A percentile compares a stretch with the other conserved stretches of the same genome.
phyloP scores from a whole-genome alignment of 2,329 filamentous ascomycete genomes.

The Cryphonectria japonica region DNA sequence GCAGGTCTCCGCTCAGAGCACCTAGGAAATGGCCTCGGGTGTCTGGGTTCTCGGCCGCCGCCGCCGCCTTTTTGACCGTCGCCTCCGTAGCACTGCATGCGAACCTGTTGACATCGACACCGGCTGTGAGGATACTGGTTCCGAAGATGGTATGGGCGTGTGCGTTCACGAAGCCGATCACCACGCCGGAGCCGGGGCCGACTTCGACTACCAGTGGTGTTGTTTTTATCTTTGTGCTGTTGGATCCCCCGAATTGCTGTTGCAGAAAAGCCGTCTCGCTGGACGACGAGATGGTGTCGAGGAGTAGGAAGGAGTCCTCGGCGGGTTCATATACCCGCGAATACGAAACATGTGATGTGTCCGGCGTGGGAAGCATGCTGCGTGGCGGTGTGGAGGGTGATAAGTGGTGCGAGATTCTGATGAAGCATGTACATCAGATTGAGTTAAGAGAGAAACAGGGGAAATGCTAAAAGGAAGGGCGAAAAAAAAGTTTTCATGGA shows the following conservation, averaged over 20 bases:
- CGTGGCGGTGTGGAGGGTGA: background rate
- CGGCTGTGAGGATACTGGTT: slow-evolving; percentile 70
- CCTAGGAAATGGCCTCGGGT: slow-evolving; percentile 62
- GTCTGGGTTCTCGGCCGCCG: slow-evolving; percentile 35
- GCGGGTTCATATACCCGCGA: slow-evolving; percentile 91
- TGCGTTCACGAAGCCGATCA: slow-evolving; percentile 85
- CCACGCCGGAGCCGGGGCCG: slow-evolving; percentile 89
- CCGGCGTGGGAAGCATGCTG: slow-evolving; percentile 87
- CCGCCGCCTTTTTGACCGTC: slow-evolving; percentile 62
- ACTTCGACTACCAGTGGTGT: slow-evolving; percentile 76
- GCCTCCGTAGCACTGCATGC: slow-evolving; percentile 76
- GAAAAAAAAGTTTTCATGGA: slow-evolving; percentile 14
- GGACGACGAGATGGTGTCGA: slow-evolving; percentile 82
- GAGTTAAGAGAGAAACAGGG: background rate
- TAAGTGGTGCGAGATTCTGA: background rate
- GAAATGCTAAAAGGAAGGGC: background rate
- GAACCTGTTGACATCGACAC: slow-evolving; percentile 82
- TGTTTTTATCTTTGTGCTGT: slow-evolving; percentile 38
- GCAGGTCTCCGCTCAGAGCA: slow-evolving; percentile 72
- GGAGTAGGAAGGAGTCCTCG: slow-evolving; percentile 91
- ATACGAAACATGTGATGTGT: slow-evolving; percentile 89
- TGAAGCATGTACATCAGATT: background rate
- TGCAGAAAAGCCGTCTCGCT: slow-evolving; percentile 72
- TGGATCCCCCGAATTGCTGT: slow-evolving; percentile 55
- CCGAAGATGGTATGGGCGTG: slow-evolving; percentile 76